Evolutionary conservation across 371 early-diverging fungal species (phyloP), one percentile per base, ranked within the genome.

Genomic region (Lichtheimia corymbifera): DNA sequence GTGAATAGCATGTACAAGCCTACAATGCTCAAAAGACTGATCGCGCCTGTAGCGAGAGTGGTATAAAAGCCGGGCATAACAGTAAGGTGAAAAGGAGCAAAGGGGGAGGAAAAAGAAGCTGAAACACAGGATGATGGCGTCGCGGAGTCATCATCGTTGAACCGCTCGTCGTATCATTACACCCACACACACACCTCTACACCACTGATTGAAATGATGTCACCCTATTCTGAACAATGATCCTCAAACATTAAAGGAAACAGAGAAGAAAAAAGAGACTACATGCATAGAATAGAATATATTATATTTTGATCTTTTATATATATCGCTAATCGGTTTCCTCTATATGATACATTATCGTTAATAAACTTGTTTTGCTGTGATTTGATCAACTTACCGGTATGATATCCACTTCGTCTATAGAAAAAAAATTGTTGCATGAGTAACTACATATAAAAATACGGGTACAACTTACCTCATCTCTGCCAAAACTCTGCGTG

Each of bases 401-500:
- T 78, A 56, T 78, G 78, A 66, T 78, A 78, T 28, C 75, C 78
- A 45, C 78, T 78, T 67, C 78, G 73, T 68, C 78, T 77, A 67
- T 58, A 11, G 30, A 25, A 28, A 55, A 18, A 59, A 27, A 52
- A 30, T 45, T 25, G 45, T 40, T 30, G 47, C 6, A 41, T 14
- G 13, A 55, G 35, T 41, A 4, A 42, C 2, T 25, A 35, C n/a
- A 35, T 43, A 51, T 28, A 11, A 43, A 9, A 11, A 3, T 14
- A 11, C 9, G 11, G 0, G 25, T 25, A 13, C 3, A 22, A 52
- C 44, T 51, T 61, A 61, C 61, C 97, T 84, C 89, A 97, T 94
- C 76, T 95, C 96, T 9, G 93, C 97, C 53, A 97, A 74, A 47
- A 89, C 86, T 56, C 91, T 83, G 54, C 97, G 76, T 35, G 98